phyloP scores from a whole-genome alignment of 208 protist genomes.

The Leptomonas pyrrhocoris region DNA sequence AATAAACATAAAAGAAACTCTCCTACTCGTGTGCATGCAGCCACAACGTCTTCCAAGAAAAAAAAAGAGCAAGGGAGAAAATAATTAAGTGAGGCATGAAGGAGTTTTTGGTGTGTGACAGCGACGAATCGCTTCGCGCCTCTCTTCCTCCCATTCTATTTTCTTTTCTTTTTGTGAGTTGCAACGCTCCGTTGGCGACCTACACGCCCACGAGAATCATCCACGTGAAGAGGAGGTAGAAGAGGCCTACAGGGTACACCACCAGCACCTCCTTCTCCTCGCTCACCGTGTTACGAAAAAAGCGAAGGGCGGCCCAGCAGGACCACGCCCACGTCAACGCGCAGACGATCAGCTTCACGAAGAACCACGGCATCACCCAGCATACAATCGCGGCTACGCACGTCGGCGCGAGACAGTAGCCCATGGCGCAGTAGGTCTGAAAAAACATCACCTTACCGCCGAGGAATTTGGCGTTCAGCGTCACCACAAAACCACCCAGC shows the following conservation, averaged over 20 bases:
- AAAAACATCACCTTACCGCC: conserved; percentile 93
- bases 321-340: conserved; percentile 74
- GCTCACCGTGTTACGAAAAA: conserved; percentile 72
- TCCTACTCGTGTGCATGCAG: no score
- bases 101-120: not conserved
- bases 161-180: not conserved
- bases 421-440: conserved; percentile 94
- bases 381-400: conserved; percentile 57
- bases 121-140: not conserved
- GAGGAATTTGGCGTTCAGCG: conserved; percentile 92
- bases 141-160: not conserved
- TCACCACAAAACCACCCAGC: conserved; percentile 86
- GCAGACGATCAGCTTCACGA: conserved; percentile 66
- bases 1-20: conserved; percentile 1
- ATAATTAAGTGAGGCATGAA: not conserved
- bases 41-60: no score
- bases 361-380: conserved; percentile 39
- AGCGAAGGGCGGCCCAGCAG: conserved; percentile 89
- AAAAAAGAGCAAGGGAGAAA: conserved; percentile 22
- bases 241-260: conserved; percentile 92
- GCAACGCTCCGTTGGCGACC: not conserved
- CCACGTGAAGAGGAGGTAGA: conserved; percentile 92
- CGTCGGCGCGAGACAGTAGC: conserved; percentile 93
- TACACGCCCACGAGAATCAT: conserved; percentile 77
- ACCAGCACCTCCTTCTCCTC: conserved; percentile 66